Percentiles rank a stretch among this genome's conserved stretches.
Conservation (phyloP, 164 flowering plant genomes). For the Pachysandra terminalis region DNA sequence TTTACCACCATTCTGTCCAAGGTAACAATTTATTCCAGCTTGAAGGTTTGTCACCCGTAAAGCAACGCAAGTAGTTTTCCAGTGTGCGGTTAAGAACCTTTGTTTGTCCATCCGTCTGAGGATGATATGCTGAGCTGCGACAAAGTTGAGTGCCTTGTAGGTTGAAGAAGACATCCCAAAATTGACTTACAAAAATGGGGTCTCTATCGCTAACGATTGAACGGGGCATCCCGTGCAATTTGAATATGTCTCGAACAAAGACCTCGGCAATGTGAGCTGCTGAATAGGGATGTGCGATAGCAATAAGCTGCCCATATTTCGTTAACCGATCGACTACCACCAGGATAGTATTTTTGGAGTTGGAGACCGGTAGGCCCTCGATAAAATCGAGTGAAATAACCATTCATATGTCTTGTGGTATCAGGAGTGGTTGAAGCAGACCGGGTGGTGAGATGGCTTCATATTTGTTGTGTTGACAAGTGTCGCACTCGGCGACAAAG, state of each 20-base stretch:
- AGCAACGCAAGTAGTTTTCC: background rate
- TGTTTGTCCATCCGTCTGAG: background rate
- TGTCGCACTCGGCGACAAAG: background rate
- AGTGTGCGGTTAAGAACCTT: background rate
- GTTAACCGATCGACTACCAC: background rate
- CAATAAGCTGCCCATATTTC: background rate
- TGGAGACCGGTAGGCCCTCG: background rate
- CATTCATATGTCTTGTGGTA: background rate
- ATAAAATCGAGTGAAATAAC: background rate
- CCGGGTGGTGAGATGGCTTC: background rate
- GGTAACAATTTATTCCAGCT: background rate
- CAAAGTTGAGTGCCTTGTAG: background rate
- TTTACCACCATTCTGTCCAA: background rate
- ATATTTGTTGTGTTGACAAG: background rate
- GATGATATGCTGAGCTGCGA: background rate
- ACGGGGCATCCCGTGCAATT: background rate
- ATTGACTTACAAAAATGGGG: background rate
- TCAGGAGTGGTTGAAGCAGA: background rate
- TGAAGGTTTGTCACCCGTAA: background rate
- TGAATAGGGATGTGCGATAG: background rate
- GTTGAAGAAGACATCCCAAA: background rate
- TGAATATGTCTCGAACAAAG: background rate
- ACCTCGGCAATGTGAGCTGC: background rate
- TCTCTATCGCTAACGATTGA: background rate
- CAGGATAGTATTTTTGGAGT: too few relatives aligned